phyloP scores from a whole-genome alignment of 805 yeast genomes.

The Kazachstania psychrophila region DNA sequence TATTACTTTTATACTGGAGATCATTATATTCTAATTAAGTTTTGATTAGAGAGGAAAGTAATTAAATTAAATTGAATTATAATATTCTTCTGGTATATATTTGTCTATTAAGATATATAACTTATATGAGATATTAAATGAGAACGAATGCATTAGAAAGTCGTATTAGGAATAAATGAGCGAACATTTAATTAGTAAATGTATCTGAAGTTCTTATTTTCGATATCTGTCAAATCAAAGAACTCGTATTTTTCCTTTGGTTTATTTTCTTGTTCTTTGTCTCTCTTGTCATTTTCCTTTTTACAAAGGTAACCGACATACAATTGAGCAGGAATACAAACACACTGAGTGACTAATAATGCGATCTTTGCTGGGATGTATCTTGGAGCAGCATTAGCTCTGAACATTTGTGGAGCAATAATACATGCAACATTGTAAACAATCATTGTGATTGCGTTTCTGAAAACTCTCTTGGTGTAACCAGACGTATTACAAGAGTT shows the following conservation, averaged over 20 bases:
- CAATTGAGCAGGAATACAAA: constrained; percentile 36
- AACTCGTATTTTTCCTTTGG: constrained; percentile 35
- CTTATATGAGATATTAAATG: too few species aligned
- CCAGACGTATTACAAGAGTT: constrained; percentile 55
- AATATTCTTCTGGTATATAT: too few species aligned
- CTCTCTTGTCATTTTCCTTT: constrained; percentile 45
- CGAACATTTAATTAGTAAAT: too few species aligned
- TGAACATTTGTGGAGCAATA: constrained; percentile 57
- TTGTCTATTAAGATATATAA: too few species aligned
- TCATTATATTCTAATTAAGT: too few species aligned
- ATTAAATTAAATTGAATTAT: too few species aligned
- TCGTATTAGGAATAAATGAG: too few species aligned
- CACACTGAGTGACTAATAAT: constrained; percentile 41
- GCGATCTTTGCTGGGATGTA: constrained; percentile 52
- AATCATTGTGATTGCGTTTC: constrained; percentile 48
- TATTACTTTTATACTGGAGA: too few species aligned
- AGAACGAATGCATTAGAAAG: too few species aligned
- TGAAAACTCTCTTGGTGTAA: constrained; percentile 45
- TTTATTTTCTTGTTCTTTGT: constrained; percentile 29
- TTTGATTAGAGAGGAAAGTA: neutral
- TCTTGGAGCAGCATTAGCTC: constrained; percentile 40
- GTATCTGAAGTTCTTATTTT: constrained; percentile 51
- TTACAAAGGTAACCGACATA: constrained; percentile 36
- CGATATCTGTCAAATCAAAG: constrained; percentile 50
- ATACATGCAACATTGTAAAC: constrained; percentile 52